Base-by-base conservation (phyloP, 805 yeast genomes). In the Candida quercuum region DNA sequence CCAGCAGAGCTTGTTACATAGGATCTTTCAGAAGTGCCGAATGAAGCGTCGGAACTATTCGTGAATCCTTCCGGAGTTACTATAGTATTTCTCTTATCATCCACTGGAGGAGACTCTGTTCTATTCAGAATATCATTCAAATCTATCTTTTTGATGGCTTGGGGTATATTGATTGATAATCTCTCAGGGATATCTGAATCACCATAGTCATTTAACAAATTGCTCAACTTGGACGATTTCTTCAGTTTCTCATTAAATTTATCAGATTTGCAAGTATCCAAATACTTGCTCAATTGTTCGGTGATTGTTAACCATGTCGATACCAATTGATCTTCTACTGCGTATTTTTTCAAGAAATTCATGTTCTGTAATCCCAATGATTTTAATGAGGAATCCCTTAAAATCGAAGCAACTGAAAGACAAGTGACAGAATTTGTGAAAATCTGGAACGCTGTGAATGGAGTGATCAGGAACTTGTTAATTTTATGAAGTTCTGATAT, bases 401-500 rank as follows among this genome's bases (percentile, higher is more conserved):
- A 61, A 39, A 60, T 57, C 0, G 59, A 51, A 17, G 57, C 41
- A 22, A 62, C 47, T 24, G 59, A 61, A 23, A 61, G 47, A 20
- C 61, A 48, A 1, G 67, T 63, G 16, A 60, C 62, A 4, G 64
- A 61, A 21, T 54, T 48, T 2, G 69, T 61, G 46, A 61, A 63
- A 6, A 61, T 51, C 41, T 63, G 60, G 38, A 63, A 61, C 7
- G 64, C 63, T 4, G 67, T 61, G 38, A 63, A 63, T 6, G 68
- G 68, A 1, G 67, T 64, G 20, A 59, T 47, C 5, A 61, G 60
- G 61, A 63, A 59, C 31, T 48, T 39, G 32, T 53, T 46, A 6
- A 46, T 39, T 2, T 44, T 44, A 3, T 54, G 43, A 19, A 63
- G 42, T 2, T 46, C 44, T 13, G 40, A 39, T 5, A 58, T 48